These are phyloP conservation scores for Pisolithus thermaeus DNA, from an alignment of 1,284 basidiomycete species.

Conservation along the genomic window DNA sequence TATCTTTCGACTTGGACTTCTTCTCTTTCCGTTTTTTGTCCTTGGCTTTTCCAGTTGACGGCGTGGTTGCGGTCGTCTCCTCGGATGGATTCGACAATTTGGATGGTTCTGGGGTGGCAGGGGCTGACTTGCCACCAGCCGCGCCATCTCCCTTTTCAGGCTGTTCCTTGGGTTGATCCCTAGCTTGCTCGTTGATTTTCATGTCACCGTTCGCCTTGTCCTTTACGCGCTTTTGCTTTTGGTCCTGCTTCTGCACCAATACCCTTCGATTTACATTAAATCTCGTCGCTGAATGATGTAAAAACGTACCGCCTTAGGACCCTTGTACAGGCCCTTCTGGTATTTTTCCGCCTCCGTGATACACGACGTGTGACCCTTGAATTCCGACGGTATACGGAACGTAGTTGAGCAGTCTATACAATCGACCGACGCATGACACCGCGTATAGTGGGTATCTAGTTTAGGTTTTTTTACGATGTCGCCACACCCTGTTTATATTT, in stretches of 20 bases:
- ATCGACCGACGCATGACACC: conserved; percentile 68
- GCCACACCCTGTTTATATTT: conserved; percentile 50
- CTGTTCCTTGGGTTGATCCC: conserved; percentile 14
- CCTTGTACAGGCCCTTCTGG: conserved; percentile 70
- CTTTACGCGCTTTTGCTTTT: background rate
- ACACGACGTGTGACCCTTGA: conserved; percentile 79
- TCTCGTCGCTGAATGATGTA: background rate
- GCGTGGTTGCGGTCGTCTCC: conserved; percentile 2
- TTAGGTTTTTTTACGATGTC: conserved; percentile 92
- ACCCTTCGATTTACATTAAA: background rate
- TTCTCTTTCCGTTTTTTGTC: conserved; percentile 29
- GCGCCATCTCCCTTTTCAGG: conserved; percentile 25
- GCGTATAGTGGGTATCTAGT: conserved; percentile 61
- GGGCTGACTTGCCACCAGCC: conserved; percentile 1
- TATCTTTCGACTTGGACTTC: conserved; percentile 17
- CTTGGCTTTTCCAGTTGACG: conserved; percentile 7
- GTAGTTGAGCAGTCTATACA: conserved; percentile 86
- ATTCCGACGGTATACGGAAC: conserved; percentile 69
- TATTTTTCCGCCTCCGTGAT: conserved; percentile 91
- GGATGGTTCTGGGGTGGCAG: background rate
- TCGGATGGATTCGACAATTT: background rate
- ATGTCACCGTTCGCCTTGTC: conserved; percentile 10
- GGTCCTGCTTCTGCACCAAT: background rate
- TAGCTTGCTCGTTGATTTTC: conserved; percentile 9
- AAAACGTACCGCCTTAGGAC: conserved; percentile 12